Percentiles rank a stretch among this genome's conserved stretches.
phyloP scores from a whole-genome alignment of 2,329 filamentous ascomycete species.

The Stachybotrys elegans region DNA sequence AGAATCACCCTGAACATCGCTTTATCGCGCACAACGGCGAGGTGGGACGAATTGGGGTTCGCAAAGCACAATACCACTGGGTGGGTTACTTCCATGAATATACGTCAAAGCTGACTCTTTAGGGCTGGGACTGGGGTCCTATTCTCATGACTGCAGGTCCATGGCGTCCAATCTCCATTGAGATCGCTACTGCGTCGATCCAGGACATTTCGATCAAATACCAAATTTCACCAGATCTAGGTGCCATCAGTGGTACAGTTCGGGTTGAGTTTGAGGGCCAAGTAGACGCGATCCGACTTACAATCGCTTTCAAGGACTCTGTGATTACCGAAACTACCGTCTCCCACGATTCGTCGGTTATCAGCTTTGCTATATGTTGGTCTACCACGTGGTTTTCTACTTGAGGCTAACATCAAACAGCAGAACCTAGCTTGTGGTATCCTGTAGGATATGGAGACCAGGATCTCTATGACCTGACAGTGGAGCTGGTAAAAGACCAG shows the following conservation, averaged over 20 bases:
- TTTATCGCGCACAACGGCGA: constrained; percentile 48
- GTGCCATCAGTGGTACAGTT: constrained; percentile 29
- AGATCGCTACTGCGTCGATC: constrained; percentile 55
- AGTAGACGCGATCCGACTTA: too few relatives aligned
- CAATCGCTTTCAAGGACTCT: too few relatives aligned
- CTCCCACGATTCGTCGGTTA: too few relatives aligned
- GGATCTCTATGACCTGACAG: constrained; percentile 3
- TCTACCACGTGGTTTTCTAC: background rate
- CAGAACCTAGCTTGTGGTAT: constrained; percentile 23
- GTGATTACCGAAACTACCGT: too few relatives aligned
- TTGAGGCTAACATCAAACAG: constrained; percentile 25
- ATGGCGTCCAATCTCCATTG: constrained; percentile 63
- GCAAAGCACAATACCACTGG: constrained; percentile 67
- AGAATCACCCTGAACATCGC: constrained; percentile 47
- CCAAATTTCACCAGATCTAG: constrained; percentile 29
- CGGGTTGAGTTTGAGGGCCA: constrained; percentile 22
- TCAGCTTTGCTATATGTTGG: constrained; percentile 10
- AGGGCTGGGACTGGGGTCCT: constrained; percentile 69
- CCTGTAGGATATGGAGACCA: constrained; percentile 11
- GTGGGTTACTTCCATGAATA: too few relatives aligned
- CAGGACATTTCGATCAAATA: constrained; percentile 49
- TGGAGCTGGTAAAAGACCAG: background rate
- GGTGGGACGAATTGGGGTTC: constrained; percentile 23
- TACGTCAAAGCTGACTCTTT: too few relatives aligned
- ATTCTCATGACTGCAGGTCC: constrained; percentile 57